Percentiles rank a stretch among this genome's conserved stretches.
phyloP scores from a whole-genome alignment of 768 basidiomycete genomes.

The Auricularia heimuer region DNA sequence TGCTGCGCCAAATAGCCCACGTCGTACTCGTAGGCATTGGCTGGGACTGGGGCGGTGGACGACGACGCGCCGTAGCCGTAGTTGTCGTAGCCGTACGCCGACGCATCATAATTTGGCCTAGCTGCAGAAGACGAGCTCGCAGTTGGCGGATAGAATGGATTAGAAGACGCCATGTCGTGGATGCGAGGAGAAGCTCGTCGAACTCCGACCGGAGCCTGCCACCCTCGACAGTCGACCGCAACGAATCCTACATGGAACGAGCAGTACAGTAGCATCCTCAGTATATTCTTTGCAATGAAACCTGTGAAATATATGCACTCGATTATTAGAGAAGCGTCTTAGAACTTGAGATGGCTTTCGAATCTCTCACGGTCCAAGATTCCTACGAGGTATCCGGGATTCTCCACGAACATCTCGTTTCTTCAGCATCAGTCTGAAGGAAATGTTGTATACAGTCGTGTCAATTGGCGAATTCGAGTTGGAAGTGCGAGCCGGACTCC shows the following conservation, averaged over 20 bases:
- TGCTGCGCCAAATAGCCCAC: slow-evolving; percentile 85
- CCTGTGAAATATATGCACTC: too few relatives aligned
- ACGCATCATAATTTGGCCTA: background rate
- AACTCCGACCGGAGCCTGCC: background rate
- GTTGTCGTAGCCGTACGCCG: background rate
- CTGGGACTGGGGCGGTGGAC: slow-evolving; percentile 68
- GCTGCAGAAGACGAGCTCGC: background rate
- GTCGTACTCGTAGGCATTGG: slow-evolving; percentile 88
- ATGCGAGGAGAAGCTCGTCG: background rate
- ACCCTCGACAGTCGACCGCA: too few relatives aligned
- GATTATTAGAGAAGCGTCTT: too few relatives aligned
- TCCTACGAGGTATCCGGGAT: too few relatives aligned
- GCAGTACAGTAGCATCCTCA: too few relatives aligned
- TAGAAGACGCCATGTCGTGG: background rate
- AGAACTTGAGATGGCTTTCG: too few relatives aligned
- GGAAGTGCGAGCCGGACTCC: background rate
- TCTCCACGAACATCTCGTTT: too few relatives aligned
- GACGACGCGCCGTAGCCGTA: slow-evolving; percentile 38
- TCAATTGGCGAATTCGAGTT: background rate
- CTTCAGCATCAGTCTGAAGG: too few relatives aligned
- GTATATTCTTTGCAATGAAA: too few relatives aligned
- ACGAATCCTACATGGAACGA: too few relatives aligned
- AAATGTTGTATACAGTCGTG: background rate
- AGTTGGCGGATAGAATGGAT: background rate
- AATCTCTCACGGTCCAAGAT: too few relatives aligned